Conservation (phyloP, 345 rosid genomes). For the Melastoma malabathricum region DNA sequence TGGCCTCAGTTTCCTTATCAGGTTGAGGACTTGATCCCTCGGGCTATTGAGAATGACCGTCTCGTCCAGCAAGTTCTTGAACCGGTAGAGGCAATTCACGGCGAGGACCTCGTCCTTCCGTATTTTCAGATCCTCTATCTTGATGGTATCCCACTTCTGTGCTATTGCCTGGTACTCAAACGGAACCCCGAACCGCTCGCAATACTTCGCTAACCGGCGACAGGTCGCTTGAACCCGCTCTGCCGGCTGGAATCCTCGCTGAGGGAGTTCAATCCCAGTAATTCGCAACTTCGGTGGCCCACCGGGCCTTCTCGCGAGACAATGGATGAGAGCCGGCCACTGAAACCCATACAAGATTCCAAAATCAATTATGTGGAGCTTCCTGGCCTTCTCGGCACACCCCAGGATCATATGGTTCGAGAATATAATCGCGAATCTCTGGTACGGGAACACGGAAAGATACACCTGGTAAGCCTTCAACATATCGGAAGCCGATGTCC, state of each 20-base stretch:
- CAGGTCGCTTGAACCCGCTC: conserved; percentile 32
- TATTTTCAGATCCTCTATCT: conserved; percentile 19
- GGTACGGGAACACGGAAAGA: conserved; percentile 21
- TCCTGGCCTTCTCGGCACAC: conserved; percentile 16
- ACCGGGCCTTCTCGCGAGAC: conserved; percentile 17
- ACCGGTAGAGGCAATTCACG: conserved; percentile 23
- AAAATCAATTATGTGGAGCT: conserved; percentile 31
- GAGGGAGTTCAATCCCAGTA: conserved; percentile 39
- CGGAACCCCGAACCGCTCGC: conserved; percentile 26
- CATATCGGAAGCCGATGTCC: conserved; percentile 19
- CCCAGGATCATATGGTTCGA: conserved; percentile 20
- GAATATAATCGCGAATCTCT: conserved; percentile 23
- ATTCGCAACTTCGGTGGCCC: conserved; percentile 35
- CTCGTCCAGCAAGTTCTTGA: conserved; percentile 30
- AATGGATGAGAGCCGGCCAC: conserved; percentile 32
- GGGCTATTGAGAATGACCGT: conserved; percentile 23
- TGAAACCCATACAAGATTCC: conserved; percentile 35
- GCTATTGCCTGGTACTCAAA: conserved; percentile 30
- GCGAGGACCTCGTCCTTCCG: conserved; percentile 23
- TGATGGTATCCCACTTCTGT: conserved; percentile 29
- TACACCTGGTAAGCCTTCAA: conserved; percentile 26
- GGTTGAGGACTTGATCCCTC: conserved; percentile 18
- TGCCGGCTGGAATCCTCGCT: conserved; percentile 28
- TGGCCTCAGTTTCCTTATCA: conserved; percentile 23
- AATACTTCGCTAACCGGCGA: conserved; percentile 27